phyloP scores from a whole-genome alignment of 495 filamentous ascomycete species.

The Penicillium pulvis region DNA sequence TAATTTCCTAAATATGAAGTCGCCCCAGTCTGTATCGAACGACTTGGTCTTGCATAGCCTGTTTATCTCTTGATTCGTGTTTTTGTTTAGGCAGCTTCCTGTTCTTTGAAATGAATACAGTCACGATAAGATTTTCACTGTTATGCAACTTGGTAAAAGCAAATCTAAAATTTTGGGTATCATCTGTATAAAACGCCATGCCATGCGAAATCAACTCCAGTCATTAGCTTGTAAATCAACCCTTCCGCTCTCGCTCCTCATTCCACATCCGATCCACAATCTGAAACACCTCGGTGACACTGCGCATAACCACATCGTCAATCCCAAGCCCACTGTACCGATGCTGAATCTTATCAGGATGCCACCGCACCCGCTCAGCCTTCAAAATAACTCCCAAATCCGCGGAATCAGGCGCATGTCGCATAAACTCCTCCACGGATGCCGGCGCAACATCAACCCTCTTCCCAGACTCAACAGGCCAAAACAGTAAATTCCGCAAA shows the following conservation, averaged over 20 bases:
- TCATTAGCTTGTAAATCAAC: not conserved
- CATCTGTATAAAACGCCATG: not conserved
- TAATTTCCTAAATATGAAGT: not conserved
- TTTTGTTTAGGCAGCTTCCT: conserved; percentile 16
- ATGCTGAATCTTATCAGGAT: conserved; percentile 98
- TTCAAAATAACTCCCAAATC: conserved; percentile 67
- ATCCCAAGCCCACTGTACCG: conserved; percentile 67
- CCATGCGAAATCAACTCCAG: not conserved
- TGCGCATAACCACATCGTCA: conserved; percentile 68
- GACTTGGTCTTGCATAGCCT: conserved; percentile 34
- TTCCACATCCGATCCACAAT: conserved; percentile 82
- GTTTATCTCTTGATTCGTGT: conserved; percentile 17
- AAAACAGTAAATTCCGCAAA: conserved; percentile 61
- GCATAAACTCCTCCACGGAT: conserved; percentile 65
- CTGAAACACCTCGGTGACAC: conserved; percentile 90
- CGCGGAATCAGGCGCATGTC: conserved; percentile 42
- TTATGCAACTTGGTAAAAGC: not conserved
- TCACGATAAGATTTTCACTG: conserved; percentile 20
- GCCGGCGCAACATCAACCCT: conserved; percentile 61
- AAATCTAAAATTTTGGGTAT: conserved; percentile 2
- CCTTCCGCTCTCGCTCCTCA: conserved; percentile 44
- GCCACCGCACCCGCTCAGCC: conserved; percentile 87
- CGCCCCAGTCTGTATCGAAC: conserved; percentile 17
- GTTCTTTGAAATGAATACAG: conserved; percentile 30
- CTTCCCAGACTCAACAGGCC: conserved; percentile 73